Evolutionary conservation across 2,329 filamentous ascomycete genomes (phyloP).

Genomic region (Fusarium coffeatum): DNA sequence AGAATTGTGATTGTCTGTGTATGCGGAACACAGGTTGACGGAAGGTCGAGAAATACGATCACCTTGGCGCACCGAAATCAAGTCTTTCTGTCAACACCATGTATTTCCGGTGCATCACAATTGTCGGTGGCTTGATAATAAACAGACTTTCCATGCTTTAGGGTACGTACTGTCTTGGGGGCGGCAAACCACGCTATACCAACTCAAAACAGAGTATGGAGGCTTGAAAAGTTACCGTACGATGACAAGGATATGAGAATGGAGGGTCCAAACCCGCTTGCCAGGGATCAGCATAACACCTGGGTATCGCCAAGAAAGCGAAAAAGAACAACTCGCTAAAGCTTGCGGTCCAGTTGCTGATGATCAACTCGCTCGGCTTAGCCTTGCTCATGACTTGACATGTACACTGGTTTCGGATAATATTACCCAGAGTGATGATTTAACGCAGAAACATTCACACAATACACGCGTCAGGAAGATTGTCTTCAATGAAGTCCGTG

Average conservation of each 20-base stretch:
- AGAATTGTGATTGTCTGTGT: neutral
- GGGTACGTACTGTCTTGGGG: conserved; percentile 21
- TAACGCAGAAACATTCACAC: neutral
- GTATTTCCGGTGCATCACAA: conserved; percentile 7
- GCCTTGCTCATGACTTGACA: conserved; percentile 2
- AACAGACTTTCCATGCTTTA: conserved; percentile 19
- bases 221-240: conserved; percentile 18
- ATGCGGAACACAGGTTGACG: neutral
- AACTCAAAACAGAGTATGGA: conserved; percentile 35
- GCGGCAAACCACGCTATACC: conserved; percentile 23
- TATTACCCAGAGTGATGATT: neutral
- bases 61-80: conserved; percentile 5
- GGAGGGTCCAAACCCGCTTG: conserved; percentile 27
- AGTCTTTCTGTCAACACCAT: conserved; percentile 20
- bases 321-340: conserved; percentile 47
- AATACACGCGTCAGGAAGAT: neutral
- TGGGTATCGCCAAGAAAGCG: conserved; percentile 45
- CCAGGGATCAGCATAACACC: conserved; percentile 38
- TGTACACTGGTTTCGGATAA: neutral
- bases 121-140: conserved; percentile 24
- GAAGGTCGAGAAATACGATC: neutral
- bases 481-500: neutral
- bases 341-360: conserved; percentile 25
- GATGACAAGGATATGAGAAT: conserved; percentile 32
- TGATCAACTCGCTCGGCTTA: conserved; percentile 18